A percentile compares a stretch with the other conserved stretches of the same genome.
Evolutionary conservation across 2,329 filamentous ascomycete genomes (phyloP).

Genomic region (Fusarium metavorans): DNA sequence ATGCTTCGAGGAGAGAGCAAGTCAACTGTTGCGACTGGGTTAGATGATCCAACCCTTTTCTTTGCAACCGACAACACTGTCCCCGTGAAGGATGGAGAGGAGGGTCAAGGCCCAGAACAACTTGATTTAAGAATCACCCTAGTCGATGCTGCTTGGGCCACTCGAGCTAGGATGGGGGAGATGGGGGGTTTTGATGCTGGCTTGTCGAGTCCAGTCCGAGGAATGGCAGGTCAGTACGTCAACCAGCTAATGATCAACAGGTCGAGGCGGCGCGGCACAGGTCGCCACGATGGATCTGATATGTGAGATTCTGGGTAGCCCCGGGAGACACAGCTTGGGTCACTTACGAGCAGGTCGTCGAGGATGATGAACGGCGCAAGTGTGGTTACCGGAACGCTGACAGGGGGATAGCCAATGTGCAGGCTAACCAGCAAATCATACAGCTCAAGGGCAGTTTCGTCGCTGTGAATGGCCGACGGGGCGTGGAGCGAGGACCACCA

Average conservation of each 20-base stretch:
- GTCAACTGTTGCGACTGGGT: conserved; percentile 4
- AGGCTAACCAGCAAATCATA: conserved; percentile 43
- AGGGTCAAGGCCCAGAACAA: conserved; percentile 3
- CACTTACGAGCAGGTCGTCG: conserved; percentile 31
- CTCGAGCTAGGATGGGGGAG: conserved; percentile 14
- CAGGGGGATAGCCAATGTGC: conserved; percentile 38
- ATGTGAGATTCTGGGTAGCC: conserved; percentile 15
- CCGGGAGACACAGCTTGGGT: conserved; percentile 25
- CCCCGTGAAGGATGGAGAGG: neutral
- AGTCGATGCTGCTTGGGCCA: conserved; percentile 16
- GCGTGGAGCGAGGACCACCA: conserved; percentile 39
- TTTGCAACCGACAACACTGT: conserved; percentile 12
- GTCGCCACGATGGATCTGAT: conserved; percentile 27
- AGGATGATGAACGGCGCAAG: conserved; percentile 33
- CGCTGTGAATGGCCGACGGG: conserved; percentile 41
- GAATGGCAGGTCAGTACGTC: conserved; percentile 28
- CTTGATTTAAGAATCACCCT: conserved; percentile 11
- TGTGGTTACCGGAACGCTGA: conserved; percentile 30
- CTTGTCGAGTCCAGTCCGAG: conserved; percentile 19
- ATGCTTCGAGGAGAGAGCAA: conserved; percentile 14
- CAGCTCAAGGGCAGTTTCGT: conserved; percentile 28
- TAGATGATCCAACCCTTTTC: neutral
- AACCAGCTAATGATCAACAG: conserved; percentile 32
- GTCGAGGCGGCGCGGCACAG: conserved; percentile 21
- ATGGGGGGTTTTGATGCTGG: conserved; percentile 15